Evolutionary conservation across 257 asterid species (phyloP).

Genomic region (Cordia subcordata): DNA sequence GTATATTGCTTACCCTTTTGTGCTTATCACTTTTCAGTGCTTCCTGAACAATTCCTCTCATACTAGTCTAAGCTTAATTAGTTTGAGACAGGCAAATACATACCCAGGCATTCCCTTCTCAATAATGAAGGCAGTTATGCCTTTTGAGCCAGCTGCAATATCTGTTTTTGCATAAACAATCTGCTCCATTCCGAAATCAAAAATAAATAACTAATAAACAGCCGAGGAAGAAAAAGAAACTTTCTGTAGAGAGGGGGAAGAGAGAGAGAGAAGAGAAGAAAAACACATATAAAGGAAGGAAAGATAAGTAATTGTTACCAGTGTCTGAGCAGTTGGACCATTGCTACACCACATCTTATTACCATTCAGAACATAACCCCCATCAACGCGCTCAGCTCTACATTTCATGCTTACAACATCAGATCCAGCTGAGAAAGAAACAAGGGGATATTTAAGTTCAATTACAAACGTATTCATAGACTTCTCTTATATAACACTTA

Average conservation of each 20-base stretch:
- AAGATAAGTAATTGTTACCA: conserved; percentile 42
- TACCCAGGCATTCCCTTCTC: conserved; percentile 99
- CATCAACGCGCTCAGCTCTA: conserved; percentile 83
- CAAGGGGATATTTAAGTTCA: not conserved
- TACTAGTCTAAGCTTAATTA: not conserved
- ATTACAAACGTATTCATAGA: conserved; percentile 2
- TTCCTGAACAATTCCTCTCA: too few species aligned
- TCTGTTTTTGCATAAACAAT: conserved; percentile 96
- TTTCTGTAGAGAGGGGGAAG: too few species aligned
- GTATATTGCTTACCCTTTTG: not conserved
- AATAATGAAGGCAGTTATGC: conserved; percentile 93
- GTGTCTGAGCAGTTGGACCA: conserved; percentile 87
- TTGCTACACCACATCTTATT: conserved; percentile 99
- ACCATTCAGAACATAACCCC: conserved; percentile 90
- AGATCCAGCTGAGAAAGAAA: conserved; percentile 72
- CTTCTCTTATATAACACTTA: not conserved
- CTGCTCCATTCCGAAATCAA: conserved; percentile 40
- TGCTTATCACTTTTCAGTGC: too few species aligned
- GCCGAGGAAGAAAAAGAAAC: too few species aligned
- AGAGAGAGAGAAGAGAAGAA: too few species aligned
- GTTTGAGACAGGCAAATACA: conserved; percentile 19
- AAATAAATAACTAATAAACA: not conserved
- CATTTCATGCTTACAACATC: conserved; percentile 99
- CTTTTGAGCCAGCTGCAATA: conserved; percentile 70
- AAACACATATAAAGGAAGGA: not conserved